Base-by-base conservation (phyloP, 2,329 filamentous ascomycete species). In the Beauveria medogensis region DNA sequence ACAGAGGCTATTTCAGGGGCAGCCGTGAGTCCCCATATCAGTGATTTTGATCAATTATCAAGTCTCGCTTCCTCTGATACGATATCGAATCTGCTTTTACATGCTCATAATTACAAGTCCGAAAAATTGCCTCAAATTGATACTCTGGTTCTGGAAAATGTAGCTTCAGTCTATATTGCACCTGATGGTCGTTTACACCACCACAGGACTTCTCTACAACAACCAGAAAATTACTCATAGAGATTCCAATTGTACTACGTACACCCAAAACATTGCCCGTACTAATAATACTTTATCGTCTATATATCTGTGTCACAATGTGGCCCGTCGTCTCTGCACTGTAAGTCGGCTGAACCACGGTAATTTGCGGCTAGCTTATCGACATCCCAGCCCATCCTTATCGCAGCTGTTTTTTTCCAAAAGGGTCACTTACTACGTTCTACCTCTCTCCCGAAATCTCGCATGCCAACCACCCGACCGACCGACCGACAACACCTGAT, bases 361-460 rank as follows among this genome's bases (percentile, higher is more conserved):
- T 44, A 43, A 59, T 59, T 59, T 26, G 4, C 8, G 18, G 12
- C 34, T 43, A 14, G 44, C 52, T 61, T 61, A 60, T 60, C 59
- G 52, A 5, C 14, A 37, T 37, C 34, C 34, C 34, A 37, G 34
- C 14, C 34, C 34, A 43, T 30, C 10, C 52, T 61, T 61, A 61
- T 61, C 59, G 52, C 18, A 55, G 59, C 59, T 61, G 50, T 44
- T 61, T 61, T 60, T 61, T 55, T 53, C 3, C 22, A 28, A 59
- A 51, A 44, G 55, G 57, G 50, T 55, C 59, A 28, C 1, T 37
- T 14, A 37, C 14, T 37, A 37, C 12, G 3, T 26, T 28, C 22
- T 16, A 24, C 18, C 30, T 12, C 14, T 18, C 43, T 40, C 30
- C 28, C 9, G n/a, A 47, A 37, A 55, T 28, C 54, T 18, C 12